These are phyloP conservation scores for Thalia dealbata DNA, from an alignment of 176 grass and related monocot species.

Conservation along the genomic window DNA sequence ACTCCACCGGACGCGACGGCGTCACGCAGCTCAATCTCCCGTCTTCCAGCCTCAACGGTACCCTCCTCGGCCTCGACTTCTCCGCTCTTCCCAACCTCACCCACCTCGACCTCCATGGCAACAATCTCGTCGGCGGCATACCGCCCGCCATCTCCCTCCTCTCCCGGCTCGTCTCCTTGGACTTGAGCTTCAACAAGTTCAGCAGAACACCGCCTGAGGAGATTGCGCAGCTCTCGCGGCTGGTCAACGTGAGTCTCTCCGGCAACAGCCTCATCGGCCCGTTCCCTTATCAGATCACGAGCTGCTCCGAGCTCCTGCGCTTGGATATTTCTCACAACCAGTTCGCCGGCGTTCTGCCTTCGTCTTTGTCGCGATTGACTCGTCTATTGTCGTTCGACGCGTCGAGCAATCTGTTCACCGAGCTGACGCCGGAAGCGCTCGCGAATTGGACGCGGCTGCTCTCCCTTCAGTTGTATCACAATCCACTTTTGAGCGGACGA, in stretches of 20 bases:
- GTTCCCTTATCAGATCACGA: not conserved
- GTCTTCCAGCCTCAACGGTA: constrained; percentile 21
- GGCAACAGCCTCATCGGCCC: not conserved
- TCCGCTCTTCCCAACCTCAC: constrained; percentile 11
- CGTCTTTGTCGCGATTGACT: not conserved
- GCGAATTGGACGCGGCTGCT: not conserved
- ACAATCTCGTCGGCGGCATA: not conserved
- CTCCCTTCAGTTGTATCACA: not conserved
- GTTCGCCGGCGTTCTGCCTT: not conserved
- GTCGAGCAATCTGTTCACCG: not conserved
- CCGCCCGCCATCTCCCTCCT: not conserved
- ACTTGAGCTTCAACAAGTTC: not conserved
- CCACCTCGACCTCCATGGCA: constrained; percentile 15
- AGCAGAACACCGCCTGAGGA: not conserved
- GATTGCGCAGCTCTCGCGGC: not conserved
- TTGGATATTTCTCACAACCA: not conserved
- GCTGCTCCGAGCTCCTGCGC: not conserved
- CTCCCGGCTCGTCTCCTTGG: not conserved
- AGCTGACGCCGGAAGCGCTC: not conserved
- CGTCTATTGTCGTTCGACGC: not conserved
- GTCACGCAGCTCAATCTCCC: constrained; percentile 12
- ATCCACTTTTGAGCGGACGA: not conserved
- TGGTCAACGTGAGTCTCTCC: not conserved
- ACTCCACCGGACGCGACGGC: not conserved
- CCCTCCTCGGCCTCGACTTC: constrained; percentile 14